phyloP scores from a whole-genome alignment of 257 asterid genomes.

The Capsicum baccatum region DNA sequence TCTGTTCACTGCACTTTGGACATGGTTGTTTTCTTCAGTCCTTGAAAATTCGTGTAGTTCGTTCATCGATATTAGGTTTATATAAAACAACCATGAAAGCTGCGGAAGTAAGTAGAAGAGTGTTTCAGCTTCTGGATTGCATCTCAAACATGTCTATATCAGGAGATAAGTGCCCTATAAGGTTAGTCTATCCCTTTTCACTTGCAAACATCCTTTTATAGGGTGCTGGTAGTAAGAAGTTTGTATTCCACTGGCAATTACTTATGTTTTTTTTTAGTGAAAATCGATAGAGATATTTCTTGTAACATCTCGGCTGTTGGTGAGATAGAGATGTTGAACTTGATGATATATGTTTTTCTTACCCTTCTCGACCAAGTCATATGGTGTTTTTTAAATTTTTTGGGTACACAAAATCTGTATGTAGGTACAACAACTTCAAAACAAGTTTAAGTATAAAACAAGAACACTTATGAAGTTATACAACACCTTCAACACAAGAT shows the following conservation, averaged over 20 bases:
- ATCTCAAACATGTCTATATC: slow-evolving; percentile 66
- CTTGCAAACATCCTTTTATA: too few relatives aligned
- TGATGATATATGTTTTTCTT: slow-evolving; percentile 26
- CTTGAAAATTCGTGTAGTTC: slow-evolving; percentile 67
- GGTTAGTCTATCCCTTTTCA: slow-evolving; percentile 48
- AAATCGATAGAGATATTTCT: too few relatives aligned
- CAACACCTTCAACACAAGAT: too few relatives aligned
- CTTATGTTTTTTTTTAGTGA: too few relatives aligned
- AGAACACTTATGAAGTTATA: too few relatives aligned
- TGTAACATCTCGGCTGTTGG: neutral
- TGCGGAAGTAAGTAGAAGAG: slow-evolving; percentile 90
- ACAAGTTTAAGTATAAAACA: too few relatives aligned
- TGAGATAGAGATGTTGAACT: slow-evolving; percentile 71
- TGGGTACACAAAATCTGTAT: too few relatives aligned
- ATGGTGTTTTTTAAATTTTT: too few relatives aligned
- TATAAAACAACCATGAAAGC: slow-evolving; percentile 82
- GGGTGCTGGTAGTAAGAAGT: too few relatives aligned
- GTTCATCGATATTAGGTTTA: slow-evolving; percentile 68
- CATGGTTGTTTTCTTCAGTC: slow-evolving; percentile 75
- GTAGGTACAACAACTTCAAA: too few relatives aligned
- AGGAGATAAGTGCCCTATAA: slow-evolving; percentile 70
- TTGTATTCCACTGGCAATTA: too few relatives aligned
- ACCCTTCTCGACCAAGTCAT: too few relatives aligned
- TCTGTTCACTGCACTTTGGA: slow-evolving; percentile 63
- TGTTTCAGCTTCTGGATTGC: slow-evolving; percentile 79